These are phyloP conservation scores for Monosporascus sp. DNA, from an alignment of 2,329 filamentous ascomycete species.

Conservation along the genomic window DNA sequence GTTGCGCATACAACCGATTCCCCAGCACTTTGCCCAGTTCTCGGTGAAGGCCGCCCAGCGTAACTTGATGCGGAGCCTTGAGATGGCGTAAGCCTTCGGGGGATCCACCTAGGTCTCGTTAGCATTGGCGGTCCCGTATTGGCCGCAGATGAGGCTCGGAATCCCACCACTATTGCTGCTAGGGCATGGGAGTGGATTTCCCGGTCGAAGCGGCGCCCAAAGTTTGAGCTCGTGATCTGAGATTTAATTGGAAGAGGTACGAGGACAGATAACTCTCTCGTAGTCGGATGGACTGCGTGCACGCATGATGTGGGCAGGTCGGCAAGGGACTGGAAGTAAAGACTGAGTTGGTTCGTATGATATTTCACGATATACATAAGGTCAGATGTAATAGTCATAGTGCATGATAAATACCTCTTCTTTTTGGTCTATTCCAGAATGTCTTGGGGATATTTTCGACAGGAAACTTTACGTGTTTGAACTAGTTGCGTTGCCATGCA, in stretches of 20 bases:
- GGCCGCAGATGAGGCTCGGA: conserved; percentile 33
- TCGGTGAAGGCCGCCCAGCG: conserved; percentile 46
- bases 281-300: no score
- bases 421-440: no score
- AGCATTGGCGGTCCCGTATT: conserved; percentile 38
- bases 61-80: conserved; percentile 40
- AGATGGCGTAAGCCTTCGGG: conserved; percentile 30
- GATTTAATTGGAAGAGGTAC: background rate
- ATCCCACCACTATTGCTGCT: conserved; percentile 39
- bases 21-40: conserved; percentile 42
- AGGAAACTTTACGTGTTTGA: no score
- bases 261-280: no score
- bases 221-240: conserved; percentile 26
- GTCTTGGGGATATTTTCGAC: no score
- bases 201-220: conserved; percentile 28
- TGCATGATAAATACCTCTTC: no score
- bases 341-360: no score
- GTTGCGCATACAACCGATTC: conserved; percentile 40
- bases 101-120: conserved; percentile 42
- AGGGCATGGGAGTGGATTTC: conserved; percentile 38
- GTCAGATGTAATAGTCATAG: no score
- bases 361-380: no score
- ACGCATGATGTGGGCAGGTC: no score
- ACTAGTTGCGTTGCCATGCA: no score
- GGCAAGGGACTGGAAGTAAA: no score